Conservation (phyloP, 2,329 filamentous ascomycete species). For the Cercospora sojina region DNA sequence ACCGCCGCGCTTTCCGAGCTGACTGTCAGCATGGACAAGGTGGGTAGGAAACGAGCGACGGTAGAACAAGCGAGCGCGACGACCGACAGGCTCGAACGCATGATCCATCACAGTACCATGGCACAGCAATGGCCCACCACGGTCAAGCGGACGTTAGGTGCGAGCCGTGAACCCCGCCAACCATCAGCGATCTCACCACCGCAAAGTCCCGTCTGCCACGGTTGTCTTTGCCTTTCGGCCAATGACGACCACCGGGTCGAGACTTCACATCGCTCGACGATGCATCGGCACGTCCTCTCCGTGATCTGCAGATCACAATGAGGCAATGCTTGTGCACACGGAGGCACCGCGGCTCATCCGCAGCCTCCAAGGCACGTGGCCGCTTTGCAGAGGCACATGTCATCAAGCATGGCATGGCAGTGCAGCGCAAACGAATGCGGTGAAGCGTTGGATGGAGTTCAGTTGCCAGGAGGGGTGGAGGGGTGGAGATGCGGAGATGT, state of each 20-base stretch:
- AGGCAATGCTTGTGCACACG: background rate
- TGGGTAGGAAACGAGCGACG: background rate
- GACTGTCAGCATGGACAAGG: background rate
- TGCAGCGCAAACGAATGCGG: conserved; percentile 1
- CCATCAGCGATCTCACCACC: conserved; percentile 1
- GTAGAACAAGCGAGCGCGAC: background rate
- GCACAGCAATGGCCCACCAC: background rate
- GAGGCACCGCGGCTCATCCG: background rate
- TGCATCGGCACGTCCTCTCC: background rate
- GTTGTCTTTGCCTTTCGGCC: background rate
- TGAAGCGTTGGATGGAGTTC: conserved; percentile 8
- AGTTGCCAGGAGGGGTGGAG: background rate
- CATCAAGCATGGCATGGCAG: background rate
- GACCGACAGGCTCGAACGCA: background rate
- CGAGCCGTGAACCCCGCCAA: background rate
- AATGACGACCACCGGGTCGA: conserved; percentile 3
- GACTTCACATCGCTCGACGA: conserved; percentile 3
- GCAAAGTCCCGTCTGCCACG: conserved; percentile 9
- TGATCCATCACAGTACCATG: conserved; percentile 1
- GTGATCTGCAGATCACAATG: background rate
- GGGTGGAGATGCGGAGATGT: conserved; percentile 7
- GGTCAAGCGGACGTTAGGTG: conserved; percentile 1
- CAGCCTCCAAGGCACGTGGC: background rate
- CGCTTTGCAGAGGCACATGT: background rate
- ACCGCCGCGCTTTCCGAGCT: background rate